Base-by-base conservation (phyloP, 257 asterid genomes). In the Solanum microdontum region DNA sequence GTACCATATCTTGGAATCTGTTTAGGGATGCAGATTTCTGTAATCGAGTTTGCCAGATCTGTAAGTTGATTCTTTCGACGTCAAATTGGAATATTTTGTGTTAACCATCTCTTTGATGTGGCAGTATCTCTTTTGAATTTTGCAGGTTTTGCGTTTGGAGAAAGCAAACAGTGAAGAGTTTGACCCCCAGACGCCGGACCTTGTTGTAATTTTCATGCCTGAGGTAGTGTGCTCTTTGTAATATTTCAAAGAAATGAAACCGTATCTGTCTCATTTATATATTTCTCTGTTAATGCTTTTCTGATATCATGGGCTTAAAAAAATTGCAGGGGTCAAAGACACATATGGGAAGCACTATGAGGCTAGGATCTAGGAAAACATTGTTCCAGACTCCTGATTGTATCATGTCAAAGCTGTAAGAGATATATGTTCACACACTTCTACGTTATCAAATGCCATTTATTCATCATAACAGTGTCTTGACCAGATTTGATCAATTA, bases 271-370 rank as follows among this genome's bases (percentile, higher is more conserved):
- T 84, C 24, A 23, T 28, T 86, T 87, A 28, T 48, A 66, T 79
- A 69, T 69, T 28, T 86, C 87, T 60, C 28, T 69, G 60, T 19
- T 43, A 19, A 86, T 82, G 66, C 83, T 87, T 84, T 87, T 85
- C 82, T 82, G 64, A 87, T 87, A 84, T 17, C 69, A 77, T 30
- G 26, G 84, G 86, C 43, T 87, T 89, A 15, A 76, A 73, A 15
- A 86, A 37, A 64, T 83, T 82, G 39, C 90, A 96, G 98, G 98
- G 97, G 88, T 97, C 99, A 74, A 95, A 90, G 93, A 96, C 99
- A 87, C 95, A 95, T 86, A 95, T 96, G 99, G 99, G 99, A 90
- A 95, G 98, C 93, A 97, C 99, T 79, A 96, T 95, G 99, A 96
- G 99, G 89, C 98, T 97, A 84, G 99, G 99, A 40, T 90, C 96